These are phyloP conservation scores for Forsythia suspensa DNA, from an alignment of 257 asterid species.

Conservation along the genomic window DNA sequence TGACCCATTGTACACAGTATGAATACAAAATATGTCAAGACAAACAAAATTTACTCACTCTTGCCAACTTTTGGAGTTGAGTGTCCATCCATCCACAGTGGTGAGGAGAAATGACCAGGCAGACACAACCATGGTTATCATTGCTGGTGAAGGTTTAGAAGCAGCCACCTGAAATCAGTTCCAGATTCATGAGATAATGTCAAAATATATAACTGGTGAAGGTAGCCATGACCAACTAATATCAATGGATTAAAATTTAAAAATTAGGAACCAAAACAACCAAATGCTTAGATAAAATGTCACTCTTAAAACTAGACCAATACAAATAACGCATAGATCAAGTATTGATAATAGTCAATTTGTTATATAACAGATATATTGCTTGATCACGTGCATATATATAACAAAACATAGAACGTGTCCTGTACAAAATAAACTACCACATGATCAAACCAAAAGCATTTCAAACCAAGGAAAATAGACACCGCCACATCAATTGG, in stretches of 20 bases:
- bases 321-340: neutral
- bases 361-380: neutral
- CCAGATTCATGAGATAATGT: neutral
- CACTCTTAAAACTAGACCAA: neutral
- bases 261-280: conserved; percentile 1
- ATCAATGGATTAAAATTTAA: too few species aligned
- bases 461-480: neutral
- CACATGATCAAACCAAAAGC: neutral
- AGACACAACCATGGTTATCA: conserved; percentile 67
- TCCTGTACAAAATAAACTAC: neutral
- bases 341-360: too few species aligned
- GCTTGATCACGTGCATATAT: neutral
- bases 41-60: conserved; percentile 48
- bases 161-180: conserved; percentile 63
- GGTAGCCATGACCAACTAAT: neutral
- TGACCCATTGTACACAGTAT: neutral
- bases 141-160: conserved; percentile 61
- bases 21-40: neutral
- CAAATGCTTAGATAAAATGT: neutral
- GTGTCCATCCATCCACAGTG: conserved; percentile 58
- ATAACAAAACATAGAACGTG: neutral
- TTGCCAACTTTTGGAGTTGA: conserved; percentile 75
- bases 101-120: conserved; percentile 95
- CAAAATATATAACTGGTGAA: neutral
- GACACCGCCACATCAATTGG: neutral